Conservation (phyloP, 768 basidiomycete species). For the Leccinum subgranulosum region DNA sequence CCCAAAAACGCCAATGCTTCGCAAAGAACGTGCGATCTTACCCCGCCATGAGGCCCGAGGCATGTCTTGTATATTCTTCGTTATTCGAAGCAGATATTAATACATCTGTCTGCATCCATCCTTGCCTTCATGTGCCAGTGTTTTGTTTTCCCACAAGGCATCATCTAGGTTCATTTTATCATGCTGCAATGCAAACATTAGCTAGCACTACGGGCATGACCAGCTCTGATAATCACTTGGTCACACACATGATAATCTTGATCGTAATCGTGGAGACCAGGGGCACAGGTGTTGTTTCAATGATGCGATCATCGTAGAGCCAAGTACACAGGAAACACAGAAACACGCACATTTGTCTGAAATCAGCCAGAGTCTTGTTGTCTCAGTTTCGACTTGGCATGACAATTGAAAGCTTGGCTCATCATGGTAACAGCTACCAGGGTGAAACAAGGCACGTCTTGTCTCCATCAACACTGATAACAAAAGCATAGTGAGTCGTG, state of each 20-base stretch:
- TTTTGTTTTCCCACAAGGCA: too few species aligned
- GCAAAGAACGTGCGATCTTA: too few species aligned
- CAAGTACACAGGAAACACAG: neutral
- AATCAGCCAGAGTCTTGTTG: neutral
- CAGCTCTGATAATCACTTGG: neutral
- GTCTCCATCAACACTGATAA: neutral
- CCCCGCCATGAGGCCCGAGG: too few species aligned
- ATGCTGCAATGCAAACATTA: too few species aligned
- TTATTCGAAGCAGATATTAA: too few species aligned
- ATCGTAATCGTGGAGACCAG: neutral
- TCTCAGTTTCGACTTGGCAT: neutral
- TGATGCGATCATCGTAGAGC: neutral
- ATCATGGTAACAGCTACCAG: neutral
- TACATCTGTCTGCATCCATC: neutral
- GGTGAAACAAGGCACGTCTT: neutral
- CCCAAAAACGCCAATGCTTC: too few species aligned
- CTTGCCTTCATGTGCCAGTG: too few species aligned
- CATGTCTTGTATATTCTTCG: too few species aligned
- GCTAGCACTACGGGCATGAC: too few species aligned
- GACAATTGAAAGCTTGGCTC: neutral
- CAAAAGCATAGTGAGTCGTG: neutral
- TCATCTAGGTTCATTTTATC: too few species aligned
- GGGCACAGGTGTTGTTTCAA: neutral
- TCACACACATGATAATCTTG: neutral
- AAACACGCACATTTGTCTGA: neutral